These are phyloP conservation scores for Marasmius sp. DNA, from an alignment of 1,284 basidiomycete genomes.

Conservation along the genomic window DNA sequence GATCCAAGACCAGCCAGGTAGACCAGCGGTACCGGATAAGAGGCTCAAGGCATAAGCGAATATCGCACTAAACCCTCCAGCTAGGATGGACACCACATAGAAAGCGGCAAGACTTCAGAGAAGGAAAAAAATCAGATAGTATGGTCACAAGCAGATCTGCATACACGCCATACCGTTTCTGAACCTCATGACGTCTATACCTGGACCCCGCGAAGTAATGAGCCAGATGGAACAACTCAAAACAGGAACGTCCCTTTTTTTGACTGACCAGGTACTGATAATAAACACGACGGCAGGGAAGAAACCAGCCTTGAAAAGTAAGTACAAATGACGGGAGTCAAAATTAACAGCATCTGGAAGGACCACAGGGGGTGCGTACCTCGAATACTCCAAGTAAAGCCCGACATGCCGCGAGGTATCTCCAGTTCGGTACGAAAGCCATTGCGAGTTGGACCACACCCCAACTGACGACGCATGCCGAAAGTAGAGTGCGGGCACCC, in stretches of 20 bases:
- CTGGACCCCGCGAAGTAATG: slow-evolving; percentile 19
- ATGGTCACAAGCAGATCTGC: slow-evolving; percentile 5
- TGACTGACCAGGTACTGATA: slow-evolving; percentile 44
- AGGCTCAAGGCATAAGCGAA: slow-evolving; percentile 41
- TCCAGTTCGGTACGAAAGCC: slow-evolving; percentile 45
- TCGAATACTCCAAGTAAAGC: slow-evolving; percentile 43
- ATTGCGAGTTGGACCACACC: slow-evolving; percentile 43
- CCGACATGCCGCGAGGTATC: slow-evolving; percentile 36
- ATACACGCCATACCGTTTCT: slow-evolving; percentile 32
- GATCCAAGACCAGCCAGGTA: slow-evolving; percentile 49
- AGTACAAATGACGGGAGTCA: slow-evolving; percentile 22
- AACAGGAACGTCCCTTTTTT: neutral
- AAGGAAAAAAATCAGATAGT: neutral
- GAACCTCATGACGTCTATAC: slow-evolving; percentile 48
- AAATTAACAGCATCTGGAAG: slow-evolving; percentile 41
- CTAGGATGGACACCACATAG: slow-evolving; percentile 39
- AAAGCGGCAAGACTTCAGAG: slow-evolving; percentile 39
- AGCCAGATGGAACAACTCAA: neutral
- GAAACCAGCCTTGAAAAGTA: slow-evolving; percentile 38
- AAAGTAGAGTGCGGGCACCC: slow-evolving; percentile 38
- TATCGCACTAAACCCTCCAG: slow-evolving; percentile 44
- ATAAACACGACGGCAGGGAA: slow-evolving; percentile 46
- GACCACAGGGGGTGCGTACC: slow-evolving; percentile 26
- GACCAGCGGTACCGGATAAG: slow-evolving; percentile 34
- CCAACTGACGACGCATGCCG: slow-evolving; percentile 43